phyloP scores from a whole-genome alignment of 257 asterid species.

The Fraxinus quadrangulata region DNA sequence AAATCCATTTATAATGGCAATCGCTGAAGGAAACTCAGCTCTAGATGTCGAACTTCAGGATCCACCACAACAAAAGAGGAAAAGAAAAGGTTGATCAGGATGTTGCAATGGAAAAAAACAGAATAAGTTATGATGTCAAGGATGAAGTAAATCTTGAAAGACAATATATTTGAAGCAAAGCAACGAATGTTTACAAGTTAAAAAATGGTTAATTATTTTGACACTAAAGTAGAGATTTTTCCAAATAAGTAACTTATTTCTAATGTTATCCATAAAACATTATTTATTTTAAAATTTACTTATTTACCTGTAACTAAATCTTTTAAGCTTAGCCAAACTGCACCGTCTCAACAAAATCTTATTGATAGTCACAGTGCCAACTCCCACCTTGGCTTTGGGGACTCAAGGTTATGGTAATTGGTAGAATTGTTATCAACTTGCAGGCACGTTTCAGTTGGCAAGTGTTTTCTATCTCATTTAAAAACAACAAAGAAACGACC shows the following conservation, averaged over 20 bases:
- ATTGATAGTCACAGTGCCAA: neutral
- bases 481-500: neutral
- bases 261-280: no score
- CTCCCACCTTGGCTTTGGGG: neutral
- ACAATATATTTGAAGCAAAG: neutral
- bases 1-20: constrained; percentile 74
- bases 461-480: neutral
- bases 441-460: neutral
- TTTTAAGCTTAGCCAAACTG: neutral
- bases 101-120: neutral
- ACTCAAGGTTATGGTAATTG: neutral
- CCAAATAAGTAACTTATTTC: no score
- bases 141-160: neutral
- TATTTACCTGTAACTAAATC: neutral
- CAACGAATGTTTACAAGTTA: neutral
- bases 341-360: neutral
- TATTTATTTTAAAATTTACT: no score
- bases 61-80: constrained; percentile 8
- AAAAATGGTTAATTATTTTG: no score
- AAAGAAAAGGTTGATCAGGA: neutral
- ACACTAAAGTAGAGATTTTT: no score
- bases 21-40: constrained; percentile 75
- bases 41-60: constrained; percentile 68
- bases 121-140: neutral
- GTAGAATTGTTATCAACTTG: neutral